These are phyloP conservation scores for Ceratobasidium sp. DNA, from an alignment of 1,284 basidiomycete species.

Conservation along the genomic window DNA sequence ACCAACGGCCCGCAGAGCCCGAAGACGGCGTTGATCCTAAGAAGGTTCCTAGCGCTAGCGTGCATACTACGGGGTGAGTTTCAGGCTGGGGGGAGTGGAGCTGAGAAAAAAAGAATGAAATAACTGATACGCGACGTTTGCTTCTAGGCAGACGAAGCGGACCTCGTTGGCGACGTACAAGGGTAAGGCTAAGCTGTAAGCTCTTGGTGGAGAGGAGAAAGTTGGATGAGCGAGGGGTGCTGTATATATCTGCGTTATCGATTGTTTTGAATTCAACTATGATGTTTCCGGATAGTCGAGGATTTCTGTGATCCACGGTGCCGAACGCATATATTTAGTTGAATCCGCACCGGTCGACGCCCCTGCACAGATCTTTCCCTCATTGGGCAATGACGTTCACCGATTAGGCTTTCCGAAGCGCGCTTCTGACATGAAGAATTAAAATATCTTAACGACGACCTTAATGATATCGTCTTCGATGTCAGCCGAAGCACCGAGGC, in stretches of 20 bases:
- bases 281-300: not conserved
- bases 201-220: not conserved
- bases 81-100: conserved; percentile 51
- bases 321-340: conserved; percentile 16
- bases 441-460: conserved; percentile 29
- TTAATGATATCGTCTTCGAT: conserved; percentile 21
- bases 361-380: conserved; percentile 1
- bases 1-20: conserved; percentile 64
- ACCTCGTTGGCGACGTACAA: conserved; percentile 78
- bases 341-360: conserved; percentile 53
- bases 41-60: conserved; percentile 70
- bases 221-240: conserved; percentile 12
- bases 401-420: conserved; percentile 41
- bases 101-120: no score
- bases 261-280: not conserved
- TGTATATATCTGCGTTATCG: conserved; percentile 7
- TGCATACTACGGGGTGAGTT: conserved; percentile 82
- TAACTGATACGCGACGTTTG: no score
- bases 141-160: conserved; percentile 78
- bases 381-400: not conserved
- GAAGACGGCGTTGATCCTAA: conserved; percentile 63
- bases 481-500: conserved; percentile 33
- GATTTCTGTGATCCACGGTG: not conserved
- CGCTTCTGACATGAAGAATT: conserved; percentile 41
- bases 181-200: conserved; percentile 71